Evolutionary conservation across 345 rosid genomes (phyloP).

Genomic region (Rhodomyrtus tomentosa): DNA sequence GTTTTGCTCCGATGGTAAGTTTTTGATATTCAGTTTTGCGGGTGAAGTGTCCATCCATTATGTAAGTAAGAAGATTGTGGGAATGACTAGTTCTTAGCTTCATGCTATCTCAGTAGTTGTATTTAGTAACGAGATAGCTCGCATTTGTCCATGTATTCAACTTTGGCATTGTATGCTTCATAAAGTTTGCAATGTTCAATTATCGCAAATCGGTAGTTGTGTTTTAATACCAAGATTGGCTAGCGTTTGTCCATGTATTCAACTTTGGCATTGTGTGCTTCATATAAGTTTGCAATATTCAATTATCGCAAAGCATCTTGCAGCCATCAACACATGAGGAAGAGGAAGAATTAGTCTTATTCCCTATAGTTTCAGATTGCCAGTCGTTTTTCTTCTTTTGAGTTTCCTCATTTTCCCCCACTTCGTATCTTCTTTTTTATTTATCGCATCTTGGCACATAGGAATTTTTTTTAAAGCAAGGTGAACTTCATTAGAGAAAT

Average conservation of each 20-base stretch:
- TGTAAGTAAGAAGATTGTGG: neutral
- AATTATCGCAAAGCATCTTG: neutral
- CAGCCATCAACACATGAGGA: neutral
- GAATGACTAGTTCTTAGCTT: neutral
- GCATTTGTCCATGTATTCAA: neutral
- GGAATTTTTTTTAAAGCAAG: neutral
- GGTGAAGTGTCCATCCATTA: neutral
- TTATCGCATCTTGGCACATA: neutral
- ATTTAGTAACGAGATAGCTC: neutral
- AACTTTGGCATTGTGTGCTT: neutral
- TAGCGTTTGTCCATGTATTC: neutral
- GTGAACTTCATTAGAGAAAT: neutral
- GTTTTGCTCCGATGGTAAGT: neutral
- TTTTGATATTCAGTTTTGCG: neutral
- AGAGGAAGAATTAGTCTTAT: neutral
- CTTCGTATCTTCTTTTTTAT: neutral
- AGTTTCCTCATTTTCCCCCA: neutral
- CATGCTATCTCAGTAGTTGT: neutral
- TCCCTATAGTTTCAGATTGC: neutral
- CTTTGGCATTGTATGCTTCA: neutral
- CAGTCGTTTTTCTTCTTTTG: neutral
- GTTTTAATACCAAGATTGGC: neutral
- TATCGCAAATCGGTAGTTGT: neutral
- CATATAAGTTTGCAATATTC: neutral
- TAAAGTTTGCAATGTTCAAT: neutral